phyloP scores from a whole-genome alignment of 2,329 filamentous ascomycete species.

The Ciborinia camelliae region DNA sequence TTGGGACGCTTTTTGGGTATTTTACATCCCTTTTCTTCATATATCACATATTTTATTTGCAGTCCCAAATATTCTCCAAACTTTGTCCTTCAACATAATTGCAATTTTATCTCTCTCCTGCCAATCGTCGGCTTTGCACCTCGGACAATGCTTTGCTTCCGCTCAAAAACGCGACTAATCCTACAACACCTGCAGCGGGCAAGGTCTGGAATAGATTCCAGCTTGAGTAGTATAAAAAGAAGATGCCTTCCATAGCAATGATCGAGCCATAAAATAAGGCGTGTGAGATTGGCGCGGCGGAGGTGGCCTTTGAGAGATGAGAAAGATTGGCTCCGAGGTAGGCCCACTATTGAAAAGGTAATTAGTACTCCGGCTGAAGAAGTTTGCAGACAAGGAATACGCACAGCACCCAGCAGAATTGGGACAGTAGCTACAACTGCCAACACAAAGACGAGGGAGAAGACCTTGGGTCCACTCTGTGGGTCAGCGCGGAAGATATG shows the following conservation, averaged over 20 bases:
- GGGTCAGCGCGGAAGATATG: conserved; percentile 84
- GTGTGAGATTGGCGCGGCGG: conserved; percentile 76
- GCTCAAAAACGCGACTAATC: conserved; percentile 73
- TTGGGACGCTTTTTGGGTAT: conserved; percentile 10
- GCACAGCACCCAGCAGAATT: conserved; percentile 65
- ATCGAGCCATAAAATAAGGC: conserved; percentile 83
- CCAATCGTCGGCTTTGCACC: conserved; percentile 82
- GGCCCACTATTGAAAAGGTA: conserved; percentile 59
- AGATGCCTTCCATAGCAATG: conserved; percentile 81
- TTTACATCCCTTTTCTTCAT: conserved; percentile 8
- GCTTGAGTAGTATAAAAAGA: conserved; percentile 88
- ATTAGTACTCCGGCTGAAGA: conserved; percentile 26
- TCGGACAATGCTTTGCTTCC: conserved; percentile 88
- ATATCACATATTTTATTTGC: not conserved
- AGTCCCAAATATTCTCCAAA: conserved; percentile 5
- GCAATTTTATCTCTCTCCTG: conserved; percentile 44
- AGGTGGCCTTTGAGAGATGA: conserved; percentile 72
- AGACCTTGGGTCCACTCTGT: conserved; percentile 72
- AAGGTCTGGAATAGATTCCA: conserved; percentile 93
- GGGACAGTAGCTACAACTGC: conserved; percentile 73
- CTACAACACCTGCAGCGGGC: conserved; percentile 66
- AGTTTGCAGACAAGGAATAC: conserved; percentile 37
- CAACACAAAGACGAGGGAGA: conserved; percentile 74
- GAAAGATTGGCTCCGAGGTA: conserved; percentile 77
- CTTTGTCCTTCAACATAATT: not conserved